Percentiles rank a stretch among this genome's conserved stretches.
phyloP scores from a whole-genome alignment of 352 stramenopile genomes.

The Phytophthora fragariaefolia region DNA sequence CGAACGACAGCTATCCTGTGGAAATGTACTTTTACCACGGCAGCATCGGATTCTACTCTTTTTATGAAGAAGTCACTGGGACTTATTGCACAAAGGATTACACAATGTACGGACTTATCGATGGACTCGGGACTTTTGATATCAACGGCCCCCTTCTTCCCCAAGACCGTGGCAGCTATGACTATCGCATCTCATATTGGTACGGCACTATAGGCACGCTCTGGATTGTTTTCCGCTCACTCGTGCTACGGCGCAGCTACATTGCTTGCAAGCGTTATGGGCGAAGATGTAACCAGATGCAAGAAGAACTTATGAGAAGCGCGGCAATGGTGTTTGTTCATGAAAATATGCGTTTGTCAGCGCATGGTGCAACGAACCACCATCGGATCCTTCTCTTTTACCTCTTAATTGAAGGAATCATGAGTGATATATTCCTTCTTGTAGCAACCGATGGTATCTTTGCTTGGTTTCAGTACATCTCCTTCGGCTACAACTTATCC shows the following conservation, averaged over 20 bases:
- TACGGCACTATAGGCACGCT: slow-evolving; percentile 4
- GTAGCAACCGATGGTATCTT: slow-evolving; percentile 28
- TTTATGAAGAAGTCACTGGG: slow-evolving; percentile 19
- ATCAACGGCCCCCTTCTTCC: slow-evolving; percentile 21
- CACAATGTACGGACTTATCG: slow-evolving; percentile 18
- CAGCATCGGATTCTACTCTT: slow-evolving; percentile 26
- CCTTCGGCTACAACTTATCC: slow-evolving; percentile 38
- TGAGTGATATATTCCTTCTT: slow-evolving; percentile 35
- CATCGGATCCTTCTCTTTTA: slow-evolving; percentile 28
- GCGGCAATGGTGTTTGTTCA: slow-evolving; percentile 20
- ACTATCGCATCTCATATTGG: slow-evolving; percentile 23
- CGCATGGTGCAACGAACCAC: slow-evolving; percentile 22
- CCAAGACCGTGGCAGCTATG: slow-evolving; percentile 1
- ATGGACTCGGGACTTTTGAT: slow-evolving; percentile 19
- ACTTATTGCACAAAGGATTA: slow-evolving; percentile 19
- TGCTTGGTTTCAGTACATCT: slow-evolving; percentile 34
- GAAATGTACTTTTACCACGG: slow-evolving; percentile 27
- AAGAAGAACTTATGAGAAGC: slow-evolving; percentile 5
- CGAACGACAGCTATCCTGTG: slow-evolving; percentile 1
- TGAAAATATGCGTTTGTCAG: slow-evolving; percentile 20
- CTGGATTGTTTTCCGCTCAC: slow-evolving; percentile 17
- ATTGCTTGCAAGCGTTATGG: slow-evolving; percentile 18
- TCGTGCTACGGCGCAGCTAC: slow-evolving; percentile 23
- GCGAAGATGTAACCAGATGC: slow-evolving; percentile 11
- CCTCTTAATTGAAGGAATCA: slow-evolving; percentile 29